Evolutionary conservation across 345 rosid genomes (phyloP), one percentile per base, ranked within the genome.

Genomic region (Camelina laxa): DNA sequence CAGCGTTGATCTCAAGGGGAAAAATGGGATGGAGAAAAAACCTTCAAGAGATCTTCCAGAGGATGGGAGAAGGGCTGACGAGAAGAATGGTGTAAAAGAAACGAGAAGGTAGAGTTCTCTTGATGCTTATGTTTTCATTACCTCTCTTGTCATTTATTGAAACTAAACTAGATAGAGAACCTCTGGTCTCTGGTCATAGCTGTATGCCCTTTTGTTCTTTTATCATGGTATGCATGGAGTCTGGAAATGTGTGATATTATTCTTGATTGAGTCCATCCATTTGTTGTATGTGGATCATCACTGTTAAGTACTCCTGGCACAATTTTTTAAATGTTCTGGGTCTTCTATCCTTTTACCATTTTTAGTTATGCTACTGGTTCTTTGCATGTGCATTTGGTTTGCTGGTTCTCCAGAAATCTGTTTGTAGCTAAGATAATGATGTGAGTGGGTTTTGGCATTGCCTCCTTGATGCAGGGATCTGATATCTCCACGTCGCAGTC

Each of bases 81-180:
- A 61, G 77, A 82, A 85, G 77, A 87, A 85, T 84, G 89, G 89
- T 38, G 60, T 75, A 14, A 75, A 87, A 80, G 92, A 90, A 80
- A 83, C 84, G 69, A 82, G 58, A 80, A 82, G 93, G 99, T 92
- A 63, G 56, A 70, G 73, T 60, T 65, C 53, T 44, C 54, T 13
- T 55, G 36, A 16, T 63, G 15, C 50, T 51, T 24, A 36, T 21
- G 20, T 41, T 59, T 73, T 22, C 35, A 45, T 63, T 45, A 24
- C 45, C 48, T 12, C 17, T 72, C 11, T 14, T 67, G 47, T 53
- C 8, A 20, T 38, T 57, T n/a, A 10, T 13, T 69, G 39, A 74
- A 51, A 45, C 17, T 17, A 44, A 19, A n/a, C 50, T 13, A 13
- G 27, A 68, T 75, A 39, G 45, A 27, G 31, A 13, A 38, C 24